Evolutionary conservation across 2,329 filamentous ascomycete genomes (phyloP), one percentile per base, ranked within the genome.

Genomic region (Botrytis pseudocinerea): DNA sequence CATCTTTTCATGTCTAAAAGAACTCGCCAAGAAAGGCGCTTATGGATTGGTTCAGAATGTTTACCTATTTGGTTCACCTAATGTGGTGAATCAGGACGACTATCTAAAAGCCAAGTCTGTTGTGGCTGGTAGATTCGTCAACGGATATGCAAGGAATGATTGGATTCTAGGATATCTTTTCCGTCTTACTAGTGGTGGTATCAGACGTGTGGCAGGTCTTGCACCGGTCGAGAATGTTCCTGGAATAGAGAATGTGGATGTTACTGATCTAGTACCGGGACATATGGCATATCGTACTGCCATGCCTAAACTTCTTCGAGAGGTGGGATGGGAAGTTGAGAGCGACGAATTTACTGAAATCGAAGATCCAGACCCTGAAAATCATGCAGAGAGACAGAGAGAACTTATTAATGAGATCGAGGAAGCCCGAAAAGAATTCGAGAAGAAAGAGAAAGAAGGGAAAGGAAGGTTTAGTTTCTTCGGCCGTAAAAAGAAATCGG

Each of bases 91-190:
- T 81, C 92, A 90, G 79, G 95, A 98, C 73, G 96, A 99, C 76
- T 98, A 93, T 78, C 82, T 95, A 38, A 91, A 89, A 78, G 93
- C 92, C 16, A 90, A 92, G 72, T 91, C 91, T n/a, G 91, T 97
- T 4, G 93, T 98, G 5, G 88, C 93, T 12, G 96, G 96, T n/a
- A 89, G 95, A 60, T 97, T 98, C 77, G 90, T 99, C 76, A 99
- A 97, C 80, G 96, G 93, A 25, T 99, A 95, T 83, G 93, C 96
- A 77, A 92, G 88, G 65, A 98, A 96, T 81, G 96, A 99, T 83
- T 99, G 96, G 96, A 98, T 99, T 79, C 83, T 99, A 68, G 94
- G 92, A 74, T 99, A 99, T 81, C 89, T 99, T 1, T 99, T 99
- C 87, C 93, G 96, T 22, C 89, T 97, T 60, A 99, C 96, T 4